These are phyloP conservation scores for Candida insectorum DNA, from an alignment of 805 yeast genomes.

Conservation along the genomic window DNA sequence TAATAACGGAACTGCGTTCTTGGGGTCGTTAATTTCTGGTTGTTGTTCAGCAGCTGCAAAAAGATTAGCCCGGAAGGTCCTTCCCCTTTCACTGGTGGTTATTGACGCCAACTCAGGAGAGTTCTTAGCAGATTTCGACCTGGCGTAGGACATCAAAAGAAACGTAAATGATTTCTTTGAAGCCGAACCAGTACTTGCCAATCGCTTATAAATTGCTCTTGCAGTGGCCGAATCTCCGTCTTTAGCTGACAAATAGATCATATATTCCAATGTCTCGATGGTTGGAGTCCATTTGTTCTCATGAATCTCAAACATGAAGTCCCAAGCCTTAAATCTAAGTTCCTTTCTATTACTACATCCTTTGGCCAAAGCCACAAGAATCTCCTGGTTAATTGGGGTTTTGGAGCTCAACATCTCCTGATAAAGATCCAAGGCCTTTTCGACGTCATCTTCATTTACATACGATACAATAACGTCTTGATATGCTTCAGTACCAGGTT, in stretches of 20 bases:
- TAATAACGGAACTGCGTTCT: conserved; percentile 58
- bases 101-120: conserved; percentile 28
- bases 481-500: conserved; percentile 69
- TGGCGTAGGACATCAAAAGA: conserved; percentile 49
- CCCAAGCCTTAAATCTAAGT: conserved; percentile 66
- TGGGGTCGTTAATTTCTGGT: conserved; percentile 2
- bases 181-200: conserved; percentile 24
- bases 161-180: conserved; percentile 42
- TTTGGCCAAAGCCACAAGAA: conserved; percentile 55
- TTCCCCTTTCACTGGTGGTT: conserved; percentile 43
- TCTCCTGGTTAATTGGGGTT: conserved; percentile 28
- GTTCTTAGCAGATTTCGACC: conserved; percentile 14
- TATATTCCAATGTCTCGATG: conserved; percentile 54
- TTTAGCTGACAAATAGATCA: conserved; percentile 72
- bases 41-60: conserved; percentile 18
- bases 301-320: conserved; percentile 63
- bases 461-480: conserved; percentile 68
- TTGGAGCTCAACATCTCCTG: conserved; percentile 54
- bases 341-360: conserved; percentile 60
- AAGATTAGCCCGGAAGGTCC: conserved; percentile 43
- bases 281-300: conserved; percentile 41
- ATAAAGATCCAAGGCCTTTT: conserved; percentile 72
- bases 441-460: conserved; percentile 59
- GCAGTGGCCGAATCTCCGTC: conserved; percentile 76
- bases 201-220: conserved; percentile 60